A percentile compares a stretch with the other conserved stretches of the same genome.
Conservation (phyloP, 352 stramenopile species). For the Phytopythium aichiense region DNA sequence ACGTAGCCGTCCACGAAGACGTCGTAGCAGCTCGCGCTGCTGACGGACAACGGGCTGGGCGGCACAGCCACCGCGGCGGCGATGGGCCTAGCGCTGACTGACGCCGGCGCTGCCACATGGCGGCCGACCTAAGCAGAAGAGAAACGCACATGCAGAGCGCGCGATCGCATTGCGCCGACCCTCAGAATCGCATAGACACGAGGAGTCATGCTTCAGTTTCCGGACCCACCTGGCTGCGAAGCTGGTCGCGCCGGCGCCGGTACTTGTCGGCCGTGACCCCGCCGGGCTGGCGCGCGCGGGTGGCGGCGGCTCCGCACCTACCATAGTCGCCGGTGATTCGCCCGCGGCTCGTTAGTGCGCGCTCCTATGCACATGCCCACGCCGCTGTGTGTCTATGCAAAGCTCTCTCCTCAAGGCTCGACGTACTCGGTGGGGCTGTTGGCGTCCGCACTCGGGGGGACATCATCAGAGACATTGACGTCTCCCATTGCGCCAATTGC, state of each 20-base stretch:
- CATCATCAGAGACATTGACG: neutral
- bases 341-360: neutral
- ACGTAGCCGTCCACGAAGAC: slow-evolving; percentile 30
- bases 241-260: slow-evolving; percentile 27
- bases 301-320: slow-evolving; percentile 7
- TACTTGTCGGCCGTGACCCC: slow-evolving; percentile 30
- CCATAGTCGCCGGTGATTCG: slow-evolving; percentile 12
- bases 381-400: slow-evolving; percentile 7
- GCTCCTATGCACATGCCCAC: slow-evolving; percentile 1
- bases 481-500: neutral
- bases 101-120: neutral
- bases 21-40: slow-evolving; percentile 21
- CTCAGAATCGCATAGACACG: slow-evolving; percentile 9
- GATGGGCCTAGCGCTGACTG: neutral
- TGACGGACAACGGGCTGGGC: slow-evolving; percentile 8
- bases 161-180: neutral
- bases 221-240: slow-evolving; percentile 13
- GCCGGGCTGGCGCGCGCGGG: slow-evolving; percentile 18
- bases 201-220: neutral
- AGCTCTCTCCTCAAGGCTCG: too few relatives aligned
- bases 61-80: slow-evolving; percentile 4
- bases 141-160: neutral
- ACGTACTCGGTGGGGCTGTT: slow-evolving; percentile 6
- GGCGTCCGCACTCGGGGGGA: slow-evolving; percentile 1
- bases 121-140: slow-evolving; percentile 1